These are phyloP conservation scores for Chlamydomonas reinhardtii DNA, from an alignment of 163 green algal genomes.

Conservation along the genomic window DNA sequence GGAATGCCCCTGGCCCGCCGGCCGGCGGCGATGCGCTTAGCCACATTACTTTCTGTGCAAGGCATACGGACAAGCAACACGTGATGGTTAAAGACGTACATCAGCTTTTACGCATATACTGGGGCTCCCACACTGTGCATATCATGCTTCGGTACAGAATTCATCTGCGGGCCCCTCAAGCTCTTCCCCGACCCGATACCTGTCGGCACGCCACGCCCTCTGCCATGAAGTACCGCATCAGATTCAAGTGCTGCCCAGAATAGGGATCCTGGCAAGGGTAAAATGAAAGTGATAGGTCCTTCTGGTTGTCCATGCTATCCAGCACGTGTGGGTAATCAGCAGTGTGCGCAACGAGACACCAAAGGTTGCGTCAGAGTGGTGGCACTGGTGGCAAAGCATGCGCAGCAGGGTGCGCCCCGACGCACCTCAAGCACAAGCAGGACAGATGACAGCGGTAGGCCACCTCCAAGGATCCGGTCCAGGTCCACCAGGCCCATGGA, in stretches of 20 bases:
- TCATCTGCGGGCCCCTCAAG: too few species aligned
- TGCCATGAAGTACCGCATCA: slow-evolving; percentile 87
- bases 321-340: too few species aligned
- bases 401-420: too few species aligned
- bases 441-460: slow-evolving; percentile 81
- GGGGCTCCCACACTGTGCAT: too few species aligned
- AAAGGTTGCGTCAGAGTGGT: too few species aligned
- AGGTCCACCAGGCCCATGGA: slow-evolving; percentile 85
- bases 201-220: slow-evolving; percentile 82
- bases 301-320: neutral
- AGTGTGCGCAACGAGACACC: too few species aligned
- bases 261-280: slow-evolving; percentile 61
- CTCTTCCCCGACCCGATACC: neutral
- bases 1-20: slow-evolving; percentile 32
- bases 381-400: too few species aligned
- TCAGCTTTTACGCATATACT: too few species aligned
- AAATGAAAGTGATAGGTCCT: neutral
- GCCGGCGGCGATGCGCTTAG: slow-evolving; percentile 8
- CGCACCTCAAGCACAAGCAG: slow-evolving; percentile 79
- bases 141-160: too few species aligned
- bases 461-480: slow-evolving; percentile 83
- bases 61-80: too few species aligned
- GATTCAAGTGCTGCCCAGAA: slow-evolving; percentile 70
- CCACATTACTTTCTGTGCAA: slow-evolving; percentile 35
- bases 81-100: too few species aligned